Evolutionary conservation across 2,329 filamentous ascomycete genomes (phyloP).

Genomic region (Trichophyton rubrum): DNA sequence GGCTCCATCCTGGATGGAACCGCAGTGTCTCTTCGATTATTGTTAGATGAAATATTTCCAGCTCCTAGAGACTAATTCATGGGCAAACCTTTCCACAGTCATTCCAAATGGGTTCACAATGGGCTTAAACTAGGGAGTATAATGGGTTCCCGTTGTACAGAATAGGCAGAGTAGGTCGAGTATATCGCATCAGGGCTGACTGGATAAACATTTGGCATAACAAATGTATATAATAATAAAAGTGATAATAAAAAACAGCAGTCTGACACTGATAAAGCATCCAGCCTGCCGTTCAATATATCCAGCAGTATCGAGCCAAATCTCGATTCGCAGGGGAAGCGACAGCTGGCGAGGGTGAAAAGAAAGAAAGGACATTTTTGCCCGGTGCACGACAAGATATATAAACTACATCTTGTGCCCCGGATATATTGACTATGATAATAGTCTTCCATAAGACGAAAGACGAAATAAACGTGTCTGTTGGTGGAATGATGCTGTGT

Average conservation of each 20-base stretch:
- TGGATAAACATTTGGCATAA: not conserved
- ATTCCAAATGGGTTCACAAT: not conserved
- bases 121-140: not conserved
- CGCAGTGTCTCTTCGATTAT: not conserved
- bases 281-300: constrained; percentile 1
- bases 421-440: not conserved
- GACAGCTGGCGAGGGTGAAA: not conserved
- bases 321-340: not conserved
- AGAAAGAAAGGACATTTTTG: not conserved
- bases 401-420: not conserved
- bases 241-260: not conserved
- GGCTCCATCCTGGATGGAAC: constrained; percentile 4
- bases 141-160: not conserved
- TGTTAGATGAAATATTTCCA: not conserved
- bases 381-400: not conserved
- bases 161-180: not conserved
- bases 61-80: not conserved
- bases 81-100: not conserved
- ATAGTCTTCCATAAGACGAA: not conserved
- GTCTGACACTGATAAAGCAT: not conserved
- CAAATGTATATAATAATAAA: not conserved
- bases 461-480: not conserved
- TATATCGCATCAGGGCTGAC: not conserved
- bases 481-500: not conserved
- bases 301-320: not conserved